Percentiles rank a stretch among this genome's conserved stretches.
Conservation (phyloP, 306 rosid genomes). For the Begonia loranthoides region DNA sequence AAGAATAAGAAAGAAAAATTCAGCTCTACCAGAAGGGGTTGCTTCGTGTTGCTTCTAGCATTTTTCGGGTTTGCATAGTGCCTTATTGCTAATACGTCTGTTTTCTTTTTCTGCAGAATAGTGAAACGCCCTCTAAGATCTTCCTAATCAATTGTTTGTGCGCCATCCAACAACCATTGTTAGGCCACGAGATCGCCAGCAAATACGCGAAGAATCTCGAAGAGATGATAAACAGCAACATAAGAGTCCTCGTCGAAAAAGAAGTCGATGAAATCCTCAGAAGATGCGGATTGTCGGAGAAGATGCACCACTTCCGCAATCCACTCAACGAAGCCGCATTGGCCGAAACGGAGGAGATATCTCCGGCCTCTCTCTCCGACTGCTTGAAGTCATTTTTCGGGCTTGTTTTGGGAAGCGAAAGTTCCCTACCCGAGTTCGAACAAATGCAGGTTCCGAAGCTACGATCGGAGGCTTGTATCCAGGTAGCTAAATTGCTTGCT, state of each 20-base stretch:
- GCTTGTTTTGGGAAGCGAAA: conserved; percentile 75
- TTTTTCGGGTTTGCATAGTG: too few relatives aligned
- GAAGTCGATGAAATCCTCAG: conserved; percentile 66
- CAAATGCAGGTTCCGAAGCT: conserved; percentile 84
- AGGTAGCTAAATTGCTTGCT: conserved; percentile 70
- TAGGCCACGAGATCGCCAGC: conserved; percentile 59
- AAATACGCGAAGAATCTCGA: conserved; percentile 73
- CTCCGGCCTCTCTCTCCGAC: conserved; percentile 56
- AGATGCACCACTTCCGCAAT: conserved; percentile 46
- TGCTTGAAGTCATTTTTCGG: conserved; percentile 74
- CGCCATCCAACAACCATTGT: conserved; percentile 76
- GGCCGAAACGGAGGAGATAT: conserved; percentile 64
- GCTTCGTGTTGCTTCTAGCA: too few relatives aligned
- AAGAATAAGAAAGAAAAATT: too few relatives aligned
- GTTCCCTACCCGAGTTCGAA: conserved; percentile 85
- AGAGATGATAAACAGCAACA: conserved; percentile 55
- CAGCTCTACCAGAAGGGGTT: too few relatives aligned
- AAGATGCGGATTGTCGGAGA: conserved; percentile 61
- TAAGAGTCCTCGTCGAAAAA: conserved; percentile 53
- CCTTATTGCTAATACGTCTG: too few relatives aligned
- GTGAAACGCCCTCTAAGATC: conserved; percentile 80
- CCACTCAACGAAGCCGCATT: conserved; percentile 31
- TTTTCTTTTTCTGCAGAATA: conserved; percentile 36
- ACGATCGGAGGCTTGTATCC: conserved; percentile 77
- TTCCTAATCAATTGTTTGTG: conserved; percentile 85